These are phyloP conservation scores for Metschnikowia gruessii DNA, from an alignment of 805 yeast species.

Conservation along the genomic window DNA sequence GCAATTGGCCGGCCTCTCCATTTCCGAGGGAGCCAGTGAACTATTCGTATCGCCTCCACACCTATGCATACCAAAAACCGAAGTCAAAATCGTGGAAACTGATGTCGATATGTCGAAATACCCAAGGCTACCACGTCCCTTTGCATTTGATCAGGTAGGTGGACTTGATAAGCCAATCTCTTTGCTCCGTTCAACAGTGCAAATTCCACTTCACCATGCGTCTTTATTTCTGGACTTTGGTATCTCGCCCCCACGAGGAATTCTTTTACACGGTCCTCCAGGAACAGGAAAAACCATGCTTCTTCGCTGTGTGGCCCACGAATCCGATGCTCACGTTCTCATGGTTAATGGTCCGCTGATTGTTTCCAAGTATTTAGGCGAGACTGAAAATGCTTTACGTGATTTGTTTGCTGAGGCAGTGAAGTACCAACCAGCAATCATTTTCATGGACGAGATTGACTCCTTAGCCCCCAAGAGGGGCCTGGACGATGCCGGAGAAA, in stretches of 20 bases:
- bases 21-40: slow-evolving; percentile 12
- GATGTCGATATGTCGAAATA: slow-evolving; percentile 26
- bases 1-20: slow-evolving; percentile 14
- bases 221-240: slow-evolving; percentile 76
- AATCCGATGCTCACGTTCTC: slow-evolving; percentile 76
- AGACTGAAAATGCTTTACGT: slow-evolving; percentile 83
- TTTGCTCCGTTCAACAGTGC: slow-evolving; percentile 61
- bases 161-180: slow-evolving; percentile 69
- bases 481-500: slow-evolving; percentile 85
- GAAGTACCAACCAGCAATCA: slow-evolving; percentile 80
- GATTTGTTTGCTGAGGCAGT: slow-evolving; percentile 82
- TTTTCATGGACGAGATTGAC: slow-evolving; percentile 91
- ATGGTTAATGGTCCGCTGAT: slow-evolving; percentile 89
- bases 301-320: slow-evolving; percentile 75
- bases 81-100: slow-evolving; percentile 15
- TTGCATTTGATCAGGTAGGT: slow-evolving; percentile 61
- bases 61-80: slow-evolving; percentile 34
- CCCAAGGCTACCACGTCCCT: slow-evolving; percentile 43
- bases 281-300: slow-evolving; percentile 97
- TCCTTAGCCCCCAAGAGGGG: slow-evolving; percentile 83
- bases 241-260: slow-evolving; percentile 90
- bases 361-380: slow-evolving; percentile 90
- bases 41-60: slow-evolving; percentile 46
- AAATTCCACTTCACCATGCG: slow-evolving; percentile 79
- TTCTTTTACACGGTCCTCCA: slow-evolving; percentile 92